Base-by-base conservation (phyloP, 169 alveolate species). In the Plasmodium cynomolgi region DNA sequence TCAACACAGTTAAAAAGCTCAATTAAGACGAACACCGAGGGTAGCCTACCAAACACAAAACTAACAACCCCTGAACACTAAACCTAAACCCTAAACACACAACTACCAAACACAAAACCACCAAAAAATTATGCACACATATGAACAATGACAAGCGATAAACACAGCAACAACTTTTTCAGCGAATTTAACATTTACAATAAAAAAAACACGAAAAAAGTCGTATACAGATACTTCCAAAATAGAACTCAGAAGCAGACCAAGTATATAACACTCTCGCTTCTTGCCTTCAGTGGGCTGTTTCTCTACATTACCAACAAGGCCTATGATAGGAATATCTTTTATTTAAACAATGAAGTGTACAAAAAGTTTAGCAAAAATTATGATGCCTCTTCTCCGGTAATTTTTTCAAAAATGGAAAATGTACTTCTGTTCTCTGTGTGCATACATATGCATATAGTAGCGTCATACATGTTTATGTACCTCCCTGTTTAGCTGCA, bases 171-270 rank as follows among this genome's bases (percentile, higher is more conserved):
- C 29, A 91, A 91, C 77, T 91, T 91, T 71, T 91, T 91, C 34
- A 91, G 95, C 56, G 95, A 91, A 91, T 91, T 91, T 41, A 91
- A 91, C 68, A 50, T 81, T n/a, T 91, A 91, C 84, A 81, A 91
- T 91, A 91, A 82, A 58, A 91, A 91, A 47, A 91, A 91, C 83
- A 54, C 95, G 74, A 91, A 91, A 82, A 91, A 91, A 91, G 84
- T 82, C 54, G 81, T 91, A 6, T 91, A 91, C 82, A 91, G 95
- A 72, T 91, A 91, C 50, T 91, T 91, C 75, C 95, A 91, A 47
- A 91, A 91, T 71, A 91, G 95, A 82, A 91, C 95, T 5, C 95
- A 68, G 62, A 91, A 91, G 56, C 95, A 91, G 62, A 91, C 95
- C 7, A 91, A 91, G 81, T 91, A 91, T 81, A 91, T 91, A 62